phyloP scores from a whole-genome alignment of 805 yeast genomes.

The Wickerhamomyces chambardii region DNA sequence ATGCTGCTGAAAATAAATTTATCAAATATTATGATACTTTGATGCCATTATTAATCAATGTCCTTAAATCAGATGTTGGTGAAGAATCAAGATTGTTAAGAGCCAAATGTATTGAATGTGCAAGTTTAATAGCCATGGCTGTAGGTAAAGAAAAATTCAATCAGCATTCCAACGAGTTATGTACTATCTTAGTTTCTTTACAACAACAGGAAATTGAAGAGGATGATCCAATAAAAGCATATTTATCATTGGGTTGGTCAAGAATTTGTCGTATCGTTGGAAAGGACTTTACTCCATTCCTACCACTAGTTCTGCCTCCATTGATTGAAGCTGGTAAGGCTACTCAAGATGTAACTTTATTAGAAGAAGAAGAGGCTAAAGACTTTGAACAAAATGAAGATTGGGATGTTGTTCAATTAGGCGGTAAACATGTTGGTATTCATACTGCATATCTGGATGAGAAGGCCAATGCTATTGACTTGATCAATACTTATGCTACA shows the following conservation, averaged over 20 bases:
- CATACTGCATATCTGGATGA: constrained; percentile 94
- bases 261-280: constrained; percentile 85
- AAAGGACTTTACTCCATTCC: constrained; percentile 72
- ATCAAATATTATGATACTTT: constrained; percentile 88
- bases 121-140: constrained; percentile 88
- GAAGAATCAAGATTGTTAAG: constrained; percentile 70
- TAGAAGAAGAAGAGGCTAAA: constrained; percentile 86
- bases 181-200: constrained; percentile 60
- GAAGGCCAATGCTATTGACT: constrained; percentile 86
- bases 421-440: constrained; percentile 90
- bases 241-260: constrained; percentile 94
- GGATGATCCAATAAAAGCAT: constrained; percentile 84
- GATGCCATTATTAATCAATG: constrained; percentile 81
- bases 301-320: constrained; percentile 87
- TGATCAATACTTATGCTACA: constrained; percentile 76
- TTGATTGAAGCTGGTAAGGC: constrained; percentile 79
- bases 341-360: constrained; percentile 77
- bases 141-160: constrained; percentile 88
- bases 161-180: constrained; percentile 65
- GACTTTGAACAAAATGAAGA: constrained; percentile 79
- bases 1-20: constrained; percentile 85
- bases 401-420: constrained; percentile 88
- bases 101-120: constrained; percentile 94
- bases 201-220: constrained; percentile 50
- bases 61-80: constrained; percentile 70